These are phyloP conservation scores for Rosa rugosa DNA, from an alignment of 306 rosid genomes.

Conservation along the genomic window DNA sequence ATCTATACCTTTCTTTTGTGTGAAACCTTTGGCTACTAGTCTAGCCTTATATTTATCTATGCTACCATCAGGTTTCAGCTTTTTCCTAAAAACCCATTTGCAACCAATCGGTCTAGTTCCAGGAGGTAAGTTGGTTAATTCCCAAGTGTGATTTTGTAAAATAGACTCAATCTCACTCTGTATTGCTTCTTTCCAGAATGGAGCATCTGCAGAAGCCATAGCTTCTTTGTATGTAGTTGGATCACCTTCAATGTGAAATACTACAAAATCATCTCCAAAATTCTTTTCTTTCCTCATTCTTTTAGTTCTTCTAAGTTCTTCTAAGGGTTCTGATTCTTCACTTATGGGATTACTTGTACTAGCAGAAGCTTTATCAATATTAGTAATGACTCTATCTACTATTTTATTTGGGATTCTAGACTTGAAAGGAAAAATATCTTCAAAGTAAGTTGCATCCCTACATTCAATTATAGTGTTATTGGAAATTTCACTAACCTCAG, in stretches of 20 bases:
- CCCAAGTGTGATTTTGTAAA: neutral
- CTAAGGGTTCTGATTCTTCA: neutral
- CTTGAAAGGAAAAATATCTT: neutral
- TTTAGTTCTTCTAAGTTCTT: neutral
- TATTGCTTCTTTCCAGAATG: neutral
- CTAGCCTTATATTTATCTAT: too few relatives aligned
- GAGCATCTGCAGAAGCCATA: neutral
- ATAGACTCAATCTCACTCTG: neutral
- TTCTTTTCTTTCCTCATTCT: neutral
- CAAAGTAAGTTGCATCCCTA: neutral
- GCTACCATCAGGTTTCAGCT: too few relatives aligned
- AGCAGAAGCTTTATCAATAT: neutral
- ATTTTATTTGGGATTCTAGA: neutral
- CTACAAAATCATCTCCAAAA: too few relatives aligned
- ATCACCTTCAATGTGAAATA: too few relatives aligned
- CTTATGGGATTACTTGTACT: neutral
- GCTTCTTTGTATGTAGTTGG: neutral
- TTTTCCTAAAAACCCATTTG: too few relatives aligned
- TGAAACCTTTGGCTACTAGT: too few relatives aligned
- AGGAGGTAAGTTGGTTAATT: neutral
- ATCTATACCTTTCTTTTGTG: too few relatives aligned
- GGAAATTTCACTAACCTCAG: neutral
- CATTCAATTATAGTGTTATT: neutral
- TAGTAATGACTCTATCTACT: neutral
- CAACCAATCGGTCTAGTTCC: too few relatives aligned